phyloP scores from a whole-genome alignment of 2,329 filamentous ascomycete genomes.

The Cordyceps farinosa region DNA sequence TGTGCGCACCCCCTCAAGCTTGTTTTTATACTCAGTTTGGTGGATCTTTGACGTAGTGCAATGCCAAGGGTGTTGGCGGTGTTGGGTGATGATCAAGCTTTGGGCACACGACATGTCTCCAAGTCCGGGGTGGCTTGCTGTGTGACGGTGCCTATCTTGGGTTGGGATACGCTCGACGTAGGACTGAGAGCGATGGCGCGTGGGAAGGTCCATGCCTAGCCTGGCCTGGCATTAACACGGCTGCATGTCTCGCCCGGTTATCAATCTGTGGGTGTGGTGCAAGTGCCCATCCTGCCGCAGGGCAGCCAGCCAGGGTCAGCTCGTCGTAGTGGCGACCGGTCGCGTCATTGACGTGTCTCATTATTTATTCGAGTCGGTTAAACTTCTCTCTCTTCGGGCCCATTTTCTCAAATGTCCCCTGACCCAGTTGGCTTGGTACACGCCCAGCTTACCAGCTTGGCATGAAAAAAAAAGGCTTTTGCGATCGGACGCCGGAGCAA shows the following conservation, averaged over 20 bases:
- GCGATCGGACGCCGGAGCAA: background rate
- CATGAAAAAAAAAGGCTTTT: background rate
- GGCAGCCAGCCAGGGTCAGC: background rate
- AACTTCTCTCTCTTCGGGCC: too few relatives aligned
- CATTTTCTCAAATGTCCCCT: too few relatives aligned
- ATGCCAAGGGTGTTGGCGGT: too few relatives aligned
- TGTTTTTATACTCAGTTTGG: background rate
- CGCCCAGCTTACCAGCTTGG: background rate
- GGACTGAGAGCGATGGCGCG: background rate
- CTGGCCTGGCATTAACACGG: background rate
- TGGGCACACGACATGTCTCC: background rate
- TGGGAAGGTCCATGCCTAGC: background rate
- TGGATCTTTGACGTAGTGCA: background rate
- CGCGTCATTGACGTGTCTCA: background rate
- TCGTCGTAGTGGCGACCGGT: background rate
- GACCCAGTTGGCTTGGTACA: background rate
- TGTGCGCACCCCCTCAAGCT: too few relatives aligned
- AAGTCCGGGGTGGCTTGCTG: too few relatives aligned
- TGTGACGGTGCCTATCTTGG: background rate
- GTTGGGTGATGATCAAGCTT: background rate
- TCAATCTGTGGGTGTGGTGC: background rate
- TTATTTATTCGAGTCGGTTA: too few relatives aligned
- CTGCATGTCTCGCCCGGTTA: conserved; percentile 1
- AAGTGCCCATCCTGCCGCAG: background rate
- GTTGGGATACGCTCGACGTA: background rate